phyloP scores from a whole-genome alignment of 345 rosid species.

The Kandelia obovata region DNA sequence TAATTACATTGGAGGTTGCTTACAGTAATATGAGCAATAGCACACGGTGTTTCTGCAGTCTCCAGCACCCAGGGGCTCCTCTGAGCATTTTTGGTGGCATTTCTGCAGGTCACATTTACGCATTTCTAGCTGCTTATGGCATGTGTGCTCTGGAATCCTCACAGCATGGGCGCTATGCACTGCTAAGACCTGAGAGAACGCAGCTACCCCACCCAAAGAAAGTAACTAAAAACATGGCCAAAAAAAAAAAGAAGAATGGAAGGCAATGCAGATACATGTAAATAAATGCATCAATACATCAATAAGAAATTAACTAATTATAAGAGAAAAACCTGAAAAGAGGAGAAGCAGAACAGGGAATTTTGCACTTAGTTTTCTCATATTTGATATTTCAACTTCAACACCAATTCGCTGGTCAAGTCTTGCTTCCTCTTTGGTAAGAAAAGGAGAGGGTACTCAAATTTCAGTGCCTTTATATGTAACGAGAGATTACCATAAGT shows the following conservation, averaged over 20 bases:
- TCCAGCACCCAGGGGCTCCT: constrained; percentile 37
- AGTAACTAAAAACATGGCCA: too few species aligned
- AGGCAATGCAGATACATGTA: background rate
- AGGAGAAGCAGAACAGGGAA: constrained; percentile 27
- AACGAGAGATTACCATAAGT: too few species aligned
- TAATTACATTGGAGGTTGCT: constrained; percentile 31
- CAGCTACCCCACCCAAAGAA: too few species aligned
- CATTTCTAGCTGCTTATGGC: constrained; percentile 30
- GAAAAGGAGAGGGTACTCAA: background rate
- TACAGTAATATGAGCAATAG: constrained; percentile 43
- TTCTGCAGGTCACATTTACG: constrained; percentile 23
- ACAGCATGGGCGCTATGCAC: constrained; percentile 13
- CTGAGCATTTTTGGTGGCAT: constrained; percentile 37
- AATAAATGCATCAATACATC: background rate
- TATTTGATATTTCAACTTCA: constrained; percentile 9
- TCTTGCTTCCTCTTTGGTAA: background rate
- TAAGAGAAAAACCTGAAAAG: constrained; percentile 34
- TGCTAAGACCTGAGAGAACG: too few species aligned
- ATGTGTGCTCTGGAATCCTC: constrained; percentile 54
- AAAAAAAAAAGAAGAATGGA: background rate
- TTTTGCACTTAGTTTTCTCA: constrained; percentile 33
- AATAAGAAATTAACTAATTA: background rate
- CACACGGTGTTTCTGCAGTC: constrained; percentile 36
- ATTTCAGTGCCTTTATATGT: too few species aligned
- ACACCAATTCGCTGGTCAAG: constrained; percentile 2